Evolutionary conservation across 2,329 filamentous ascomycete species (phyloP).

Genomic region (Microcyclosporella mali): DNA sequence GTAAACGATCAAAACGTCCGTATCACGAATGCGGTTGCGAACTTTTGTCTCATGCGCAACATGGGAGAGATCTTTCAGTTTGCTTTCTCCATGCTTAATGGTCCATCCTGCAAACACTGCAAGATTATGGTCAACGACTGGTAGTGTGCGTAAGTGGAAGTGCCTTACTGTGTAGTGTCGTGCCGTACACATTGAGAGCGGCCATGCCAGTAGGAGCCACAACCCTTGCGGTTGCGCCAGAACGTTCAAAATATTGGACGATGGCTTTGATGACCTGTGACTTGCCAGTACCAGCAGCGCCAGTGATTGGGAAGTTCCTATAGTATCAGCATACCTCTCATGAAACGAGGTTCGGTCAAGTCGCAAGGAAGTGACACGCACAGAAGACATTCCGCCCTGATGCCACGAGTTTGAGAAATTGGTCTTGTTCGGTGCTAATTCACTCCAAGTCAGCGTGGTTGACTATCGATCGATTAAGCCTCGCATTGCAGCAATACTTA

Average conservation of each 20-base stretch:
- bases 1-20: constrained; percentile 58
- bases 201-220: constrained; percentile 7
- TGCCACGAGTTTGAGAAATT: constrained; percentile 6
- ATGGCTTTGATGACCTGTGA: constrained; percentile 50
- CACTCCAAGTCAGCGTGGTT: neutral
- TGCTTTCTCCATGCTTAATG: constrained; percentile 40
- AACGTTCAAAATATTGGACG: constrained; percentile 32
- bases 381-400: constrained; percentile 55
- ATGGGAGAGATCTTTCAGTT: constrained; percentile 28
- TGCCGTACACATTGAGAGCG: constrained; percentile 6
- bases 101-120: constrained; percentile 54
- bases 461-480: too few species aligned
- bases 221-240: neutral
- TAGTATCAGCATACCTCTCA: too few species aligned
- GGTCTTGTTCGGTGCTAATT: constrained; percentile 4
- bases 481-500: too few species aligned
- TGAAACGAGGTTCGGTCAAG: too few species aligned
- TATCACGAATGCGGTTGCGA: constrained; percentile 36
- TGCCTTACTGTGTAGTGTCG: constrained; percentile 6
- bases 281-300: constrained; percentile 56
- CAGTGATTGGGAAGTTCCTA: constrained; percentile 38
- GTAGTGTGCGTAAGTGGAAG: too few species aligned
- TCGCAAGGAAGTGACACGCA: too few species aligned
- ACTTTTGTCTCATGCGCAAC: constrained; percentile 32
- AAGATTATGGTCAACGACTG: too few species aligned